Evolutionary conservation across 1,284 basidiomycete species (phyloP).

Genomic region (Stereum hirsutum): DNA sequence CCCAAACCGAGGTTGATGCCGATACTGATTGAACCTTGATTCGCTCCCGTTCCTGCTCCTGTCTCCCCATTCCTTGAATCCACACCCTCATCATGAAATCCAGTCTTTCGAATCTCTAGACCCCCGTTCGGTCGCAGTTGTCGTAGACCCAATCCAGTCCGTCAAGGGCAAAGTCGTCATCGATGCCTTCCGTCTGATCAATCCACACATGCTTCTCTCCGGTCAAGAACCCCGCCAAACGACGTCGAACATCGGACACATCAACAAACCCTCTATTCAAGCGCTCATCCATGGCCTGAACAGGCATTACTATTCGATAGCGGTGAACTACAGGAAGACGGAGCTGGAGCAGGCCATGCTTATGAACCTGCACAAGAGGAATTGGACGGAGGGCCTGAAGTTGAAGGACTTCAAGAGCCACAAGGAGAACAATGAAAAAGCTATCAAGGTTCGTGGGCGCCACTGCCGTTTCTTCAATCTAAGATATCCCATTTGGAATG

Average conservation of each 20-base stretch:
- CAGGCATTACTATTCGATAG: conserved; percentile 94
- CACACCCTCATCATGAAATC: too few relatives aligned
- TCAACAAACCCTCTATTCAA: conserved; percentile 98
- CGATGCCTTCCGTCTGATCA: conserved; percentile 96
- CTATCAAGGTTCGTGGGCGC: conserved; percentile 76
- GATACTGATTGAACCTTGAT: too few relatives aligned
- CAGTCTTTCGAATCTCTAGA: conserved; percentile 98
- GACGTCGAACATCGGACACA: conserved; percentile 96
- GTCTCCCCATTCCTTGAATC: too few relatives aligned
- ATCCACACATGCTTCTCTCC: conserved; percentile 76
- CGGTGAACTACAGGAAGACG: conserved; percentile 94
- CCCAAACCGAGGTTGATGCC: too few relatives aligned
- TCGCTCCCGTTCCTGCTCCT: conserved; percentile 11
- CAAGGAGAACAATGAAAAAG: conserved; percentile 81
- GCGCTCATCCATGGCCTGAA: conserved; percentile 94
- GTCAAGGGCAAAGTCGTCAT: conserved; percentile 99
- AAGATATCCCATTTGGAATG: too few relatives aligned
- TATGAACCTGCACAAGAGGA: conserved; percentile 94
- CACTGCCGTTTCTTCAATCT: too few relatives aligned
- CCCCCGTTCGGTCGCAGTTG: conserved; percentile 92
- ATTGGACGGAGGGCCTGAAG: conserved; percentile 95
- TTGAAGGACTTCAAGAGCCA: conserved; percentile 82
- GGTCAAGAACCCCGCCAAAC: conserved; percentile 96
- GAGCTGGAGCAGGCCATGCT: conserved; percentile 98
- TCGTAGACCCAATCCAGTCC: conserved; percentile 98